Conservation (phyloP, 1,284 basidiomycete genomes). For the Pseudozyma tsukubaensis region DNA sequence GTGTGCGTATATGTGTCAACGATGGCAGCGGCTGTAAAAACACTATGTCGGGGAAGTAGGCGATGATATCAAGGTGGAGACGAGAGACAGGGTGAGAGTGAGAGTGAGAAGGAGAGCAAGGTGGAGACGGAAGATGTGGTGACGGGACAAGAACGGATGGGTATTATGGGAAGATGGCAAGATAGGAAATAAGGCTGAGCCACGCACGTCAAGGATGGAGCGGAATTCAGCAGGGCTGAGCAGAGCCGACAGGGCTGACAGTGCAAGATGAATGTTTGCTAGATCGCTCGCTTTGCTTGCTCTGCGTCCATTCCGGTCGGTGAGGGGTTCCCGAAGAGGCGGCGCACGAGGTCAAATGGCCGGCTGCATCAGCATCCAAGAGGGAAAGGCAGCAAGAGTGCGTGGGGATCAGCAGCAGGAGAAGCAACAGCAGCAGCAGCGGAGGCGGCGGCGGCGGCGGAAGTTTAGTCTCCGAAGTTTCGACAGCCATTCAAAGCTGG, state of each 20-base stretch:
- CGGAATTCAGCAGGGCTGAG: not conserved
- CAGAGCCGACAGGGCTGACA: not conserved
- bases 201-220: not conserved
- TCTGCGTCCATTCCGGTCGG: conserved; percentile 16
- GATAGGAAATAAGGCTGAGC: not conserved
- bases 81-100: too few species aligned
- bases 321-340: conserved; percentile 29
- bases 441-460: not conserved
- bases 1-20: too few species aligned
- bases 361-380: conserved; percentile 13
- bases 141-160: too few species aligned
- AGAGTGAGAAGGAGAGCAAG: too few species aligned
- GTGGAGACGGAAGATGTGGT: too few species aligned
- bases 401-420: not conserved
- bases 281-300: too few species aligned
- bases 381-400: not conserved
- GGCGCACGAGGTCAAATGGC: conserved; percentile 8
- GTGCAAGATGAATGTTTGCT: too few species aligned
- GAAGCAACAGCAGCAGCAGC: too few species aligned
- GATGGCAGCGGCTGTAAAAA: too few species aligned
- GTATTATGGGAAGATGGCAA: too few species aligned
- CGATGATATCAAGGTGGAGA: too few species aligned
- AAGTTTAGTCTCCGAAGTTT: conserved; percentile 6
- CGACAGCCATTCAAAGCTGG: not conserved
- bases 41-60: too few species aligned